These are phyloP conservation scores for Globisporangium parvum DNA, from an alignment of 352 stramenopile species.

Conservation along the genomic window DNA sequence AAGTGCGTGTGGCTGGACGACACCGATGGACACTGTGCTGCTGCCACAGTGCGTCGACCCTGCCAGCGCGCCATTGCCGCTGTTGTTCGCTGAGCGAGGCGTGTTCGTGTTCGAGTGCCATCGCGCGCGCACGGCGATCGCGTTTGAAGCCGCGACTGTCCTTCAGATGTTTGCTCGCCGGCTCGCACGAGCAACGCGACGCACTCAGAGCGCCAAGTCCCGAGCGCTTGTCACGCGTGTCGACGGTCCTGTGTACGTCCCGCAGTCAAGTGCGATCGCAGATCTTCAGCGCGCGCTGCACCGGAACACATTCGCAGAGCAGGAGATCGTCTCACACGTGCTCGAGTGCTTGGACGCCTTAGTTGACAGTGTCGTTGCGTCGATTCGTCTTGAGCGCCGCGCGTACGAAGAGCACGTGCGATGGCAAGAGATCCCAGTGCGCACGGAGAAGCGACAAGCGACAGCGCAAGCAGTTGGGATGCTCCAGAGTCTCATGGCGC, in stretches of 20 bases:
- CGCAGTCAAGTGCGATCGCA: conserved; percentile 4
- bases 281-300: conserved; percentile 6
- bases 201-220: conserved; percentile 2
- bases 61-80: conserved; percentile 10
- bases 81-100: conserved; percentile 31
- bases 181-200: conserved; percentile 6
- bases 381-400: conserved; percentile 14
- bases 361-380: conserved; percentile 22
- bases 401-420: conserved; percentile 16
- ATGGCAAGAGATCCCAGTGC: conserved; percentile 31
- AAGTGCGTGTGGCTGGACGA: conserved; percentile 14
- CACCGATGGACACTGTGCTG: conserved; percentile 28
- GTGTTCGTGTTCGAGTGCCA: conserved; percentile 41
- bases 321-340: conserved; percentile 21
- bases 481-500: conserved; percentile 8
- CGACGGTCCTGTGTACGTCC: background rate
- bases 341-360: conserved; percentile 27
- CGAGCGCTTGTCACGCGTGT: background rate
- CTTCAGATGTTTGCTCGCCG: conserved; percentile 33
- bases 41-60: conserved; percentile 13
- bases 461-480: conserved; percentile 12
- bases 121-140: conserved; percentile 16
- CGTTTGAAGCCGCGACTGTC: conserved; percentile 21
- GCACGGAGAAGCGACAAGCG: conserved; percentile 32
- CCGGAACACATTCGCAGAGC: conserved; percentile 16